A percentile compares a stretch with the other conserved stretches of the same genome.
Conservation (phyloP, 2,329 filamentous ascomycete genomes). For the Dothideomycetes sp. region DNA sequence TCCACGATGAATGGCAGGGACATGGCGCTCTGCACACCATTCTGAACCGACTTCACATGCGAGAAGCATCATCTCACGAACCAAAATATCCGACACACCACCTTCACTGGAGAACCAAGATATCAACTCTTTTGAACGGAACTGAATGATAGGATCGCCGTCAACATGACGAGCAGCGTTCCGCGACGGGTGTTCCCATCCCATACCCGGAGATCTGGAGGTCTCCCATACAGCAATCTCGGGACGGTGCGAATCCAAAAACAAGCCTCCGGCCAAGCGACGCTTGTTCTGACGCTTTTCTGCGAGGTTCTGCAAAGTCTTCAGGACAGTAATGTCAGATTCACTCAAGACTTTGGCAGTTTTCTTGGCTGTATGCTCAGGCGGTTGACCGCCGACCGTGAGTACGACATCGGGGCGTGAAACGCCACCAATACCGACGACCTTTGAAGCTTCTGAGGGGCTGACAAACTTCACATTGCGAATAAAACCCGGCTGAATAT, state of each 20-base stretch:
- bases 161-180: constrained; percentile 29
- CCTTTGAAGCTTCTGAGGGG: constrained; percentile 28
- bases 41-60: constrained; percentile 42
- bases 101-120: constrained; percentile 23
- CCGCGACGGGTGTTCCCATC: constrained; percentile 33
- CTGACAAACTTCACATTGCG: constrained; percentile 48
- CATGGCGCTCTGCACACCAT: constrained; percentile 44
- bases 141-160: constrained; percentile 38
- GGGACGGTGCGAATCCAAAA: constrained; percentile 23
- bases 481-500: constrained; percentile 45
- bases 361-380: constrained; percentile 13
- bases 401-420: constrained; percentile 18
- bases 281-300: constrained; percentile 26
- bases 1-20: constrained; percentile 44
- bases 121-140: constrained; percentile 25
- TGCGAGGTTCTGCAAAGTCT: constrained; percentile 27
- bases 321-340: constrained; percentile 11
- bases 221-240: constrained; percentile 31
- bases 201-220: constrained; percentile 24
- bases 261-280: constrained; percentile 30
- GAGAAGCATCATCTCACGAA: constrained; percentile 47
- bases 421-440: constrained; percentile 11
- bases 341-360: constrained; percentile 19
- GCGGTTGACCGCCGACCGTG: constrained; percentile 27
- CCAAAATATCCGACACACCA: constrained; percentile 22